These are phyloP conservation scores for Trichosporon asahii DNA, from an alignment of 1,284 basidiomycete genomes.

Conservation along the genomic window DNA sequence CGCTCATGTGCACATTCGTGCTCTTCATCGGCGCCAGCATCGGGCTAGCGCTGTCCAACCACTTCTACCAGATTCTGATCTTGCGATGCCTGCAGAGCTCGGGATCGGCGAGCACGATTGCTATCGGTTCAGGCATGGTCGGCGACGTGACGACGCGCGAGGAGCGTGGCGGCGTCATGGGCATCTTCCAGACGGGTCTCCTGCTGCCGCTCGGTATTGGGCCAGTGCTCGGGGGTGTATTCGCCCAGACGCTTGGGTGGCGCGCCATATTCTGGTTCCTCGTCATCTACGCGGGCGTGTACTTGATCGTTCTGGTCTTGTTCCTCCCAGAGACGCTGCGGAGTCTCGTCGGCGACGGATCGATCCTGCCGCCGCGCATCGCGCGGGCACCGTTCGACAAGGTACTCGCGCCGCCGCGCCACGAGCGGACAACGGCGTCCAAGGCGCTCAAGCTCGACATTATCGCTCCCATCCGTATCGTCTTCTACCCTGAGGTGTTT, in stretches of 20 bases:
- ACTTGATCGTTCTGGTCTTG: slow-evolving; percentile 44
- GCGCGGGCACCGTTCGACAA: slow-evolving; percentile 54
- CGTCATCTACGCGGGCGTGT: slow-evolving; percentile 35
- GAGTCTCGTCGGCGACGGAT: slow-evolving; percentile 47
- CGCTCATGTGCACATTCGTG: slow-evolving; percentile 12
- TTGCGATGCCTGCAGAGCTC: slow-evolving; percentile 14
- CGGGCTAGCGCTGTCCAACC: slow-evolving; percentile 14
- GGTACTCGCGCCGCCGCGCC: not conserved
- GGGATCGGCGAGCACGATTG: slow-evolving; percentile 13
- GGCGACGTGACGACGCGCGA: slow-evolving; percentile 14
- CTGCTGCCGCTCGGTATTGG: slow-evolving; percentile 17
- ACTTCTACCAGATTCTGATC: slow-evolving; percentile 16
- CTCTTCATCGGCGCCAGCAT: slow-evolving; percentile 13
- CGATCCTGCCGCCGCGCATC: slow-evolving; percentile 29
- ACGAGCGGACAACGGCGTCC: slow-evolving; percentile 7
- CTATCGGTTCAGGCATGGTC: slow-evolving; percentile 23
- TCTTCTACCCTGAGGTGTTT: slow-evolving; percentile 61
- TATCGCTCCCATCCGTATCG: slow-evolving; percentile 62
- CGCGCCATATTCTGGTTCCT: slow-evolving; percentile 41
- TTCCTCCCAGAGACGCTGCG: slow-evolving; percentile 65
- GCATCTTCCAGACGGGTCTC: not conserved
- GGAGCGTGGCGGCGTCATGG: slow-evolving; percentile 9
- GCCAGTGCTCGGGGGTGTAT: slow-evolving; percentile 35
- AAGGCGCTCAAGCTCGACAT: slow-evolving; percentile 32
- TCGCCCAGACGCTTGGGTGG: slow-evolving; percentile 45